phyloP scores from a whole-genome alignment of 1,284 basidiomycete genomes.

The Fomitopsis schrenkii region DNA sequence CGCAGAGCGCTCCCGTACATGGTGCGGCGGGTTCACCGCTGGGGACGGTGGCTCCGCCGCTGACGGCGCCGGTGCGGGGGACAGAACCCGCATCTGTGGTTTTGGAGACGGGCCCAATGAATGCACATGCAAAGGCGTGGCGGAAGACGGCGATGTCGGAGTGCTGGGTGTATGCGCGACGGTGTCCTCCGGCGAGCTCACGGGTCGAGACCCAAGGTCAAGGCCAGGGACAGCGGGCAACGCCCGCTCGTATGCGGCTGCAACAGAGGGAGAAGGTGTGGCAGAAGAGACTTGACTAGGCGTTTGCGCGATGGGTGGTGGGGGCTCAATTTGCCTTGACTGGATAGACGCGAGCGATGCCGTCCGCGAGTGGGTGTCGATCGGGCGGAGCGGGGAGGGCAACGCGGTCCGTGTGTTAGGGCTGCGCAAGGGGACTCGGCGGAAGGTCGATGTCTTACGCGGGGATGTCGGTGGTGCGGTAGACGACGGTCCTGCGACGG shows the following conservation, averaged over 20 bases:
- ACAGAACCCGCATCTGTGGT: conserved; percentile 6
- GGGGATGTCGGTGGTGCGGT: conserved; percentile 21
- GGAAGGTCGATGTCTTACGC: conserved; percentile 53
- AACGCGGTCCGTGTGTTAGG: conserved; percentile 29
- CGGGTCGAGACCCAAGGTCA: conserved; percentile 8
- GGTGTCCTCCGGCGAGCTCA: neutral
- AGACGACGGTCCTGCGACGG: conserved; percentile 19
- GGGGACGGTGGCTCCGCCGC: conserved; percentile 24
- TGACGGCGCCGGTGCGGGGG: conserved; percentile 20
- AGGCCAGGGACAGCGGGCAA: conserved; percentile 21
- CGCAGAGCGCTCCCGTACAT: conserved; percentile 13
- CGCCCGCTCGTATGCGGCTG: conserved; percentile 16
- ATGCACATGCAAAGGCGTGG: conserved; percentile 11
- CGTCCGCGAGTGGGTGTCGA: conserved; percentile 23
- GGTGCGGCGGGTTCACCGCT: conserved; percentile 19
- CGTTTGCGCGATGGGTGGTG: conserved; percentile 11
- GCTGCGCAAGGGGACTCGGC: conserved; percentile 47
- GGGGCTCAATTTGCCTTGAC: conserved; percentile 17
- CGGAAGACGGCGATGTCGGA: conserved; percentile 22
- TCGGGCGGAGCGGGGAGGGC: conserved; percentile 36
- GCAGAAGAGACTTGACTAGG: conserved; percentile 18
- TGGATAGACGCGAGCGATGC: conserved; percentile 15
- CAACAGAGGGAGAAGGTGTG: conserved; percentile 16
- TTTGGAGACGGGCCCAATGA: conserved; percentile 1
- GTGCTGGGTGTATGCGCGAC: conserved; percentile 7